Conservation (phyloP, 1,284 basidiomycete genomes). For the Pholiota adiposa region DNA sequence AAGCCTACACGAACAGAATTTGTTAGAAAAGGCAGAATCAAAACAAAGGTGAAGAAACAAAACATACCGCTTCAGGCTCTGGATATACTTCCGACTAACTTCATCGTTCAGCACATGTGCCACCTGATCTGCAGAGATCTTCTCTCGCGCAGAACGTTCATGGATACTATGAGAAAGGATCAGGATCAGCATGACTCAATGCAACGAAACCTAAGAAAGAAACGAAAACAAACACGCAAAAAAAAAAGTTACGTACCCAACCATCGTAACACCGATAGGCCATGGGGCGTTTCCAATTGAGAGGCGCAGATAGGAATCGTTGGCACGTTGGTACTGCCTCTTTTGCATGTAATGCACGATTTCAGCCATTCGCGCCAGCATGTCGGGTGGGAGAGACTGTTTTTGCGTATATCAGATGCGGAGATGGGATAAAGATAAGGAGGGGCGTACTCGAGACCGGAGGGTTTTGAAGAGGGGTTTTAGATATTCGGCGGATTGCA, state of each 20-base stretch:
- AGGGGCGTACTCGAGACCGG: conserved; percentile 75
- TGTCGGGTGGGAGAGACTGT: conserved; percentile 83
- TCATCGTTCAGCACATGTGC: conserved; percentile 99
- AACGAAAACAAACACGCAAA: too few species aligned
- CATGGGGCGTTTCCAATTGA: conserved; percentile 99
- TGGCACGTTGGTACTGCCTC: conserved; percentile 92
- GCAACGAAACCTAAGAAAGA: not conserved
- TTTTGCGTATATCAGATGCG: conserved; percentile 3
- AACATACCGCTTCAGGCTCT: conserved; percentile 88
- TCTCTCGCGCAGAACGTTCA: conserved; percentile 95
- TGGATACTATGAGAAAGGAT: conserved; percentile 79
- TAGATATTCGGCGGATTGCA: conserved; percentile 94
- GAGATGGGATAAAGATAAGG: not conserved
- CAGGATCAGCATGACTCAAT: not conserved
- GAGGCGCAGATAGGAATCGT: conserved; percentile 95
- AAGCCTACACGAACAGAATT: conserved; percentile 51
- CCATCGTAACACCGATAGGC: conserved; percentile 99
- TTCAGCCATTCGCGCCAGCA: conserved; percentile 89
- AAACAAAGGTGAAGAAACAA: not conserved
- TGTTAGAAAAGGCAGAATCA: not conserved
- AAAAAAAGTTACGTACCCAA: conserved; percentile 77
- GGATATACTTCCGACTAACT: conserved; percentile 98
- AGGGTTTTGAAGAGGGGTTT: conserved; percentile 95
- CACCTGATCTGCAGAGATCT: conserved; percentile 95
- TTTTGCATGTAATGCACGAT: conserved; percentile 97